Conservation (phyloP, 106 monocot genomes). For the Ottelia alismoides region DNA sequence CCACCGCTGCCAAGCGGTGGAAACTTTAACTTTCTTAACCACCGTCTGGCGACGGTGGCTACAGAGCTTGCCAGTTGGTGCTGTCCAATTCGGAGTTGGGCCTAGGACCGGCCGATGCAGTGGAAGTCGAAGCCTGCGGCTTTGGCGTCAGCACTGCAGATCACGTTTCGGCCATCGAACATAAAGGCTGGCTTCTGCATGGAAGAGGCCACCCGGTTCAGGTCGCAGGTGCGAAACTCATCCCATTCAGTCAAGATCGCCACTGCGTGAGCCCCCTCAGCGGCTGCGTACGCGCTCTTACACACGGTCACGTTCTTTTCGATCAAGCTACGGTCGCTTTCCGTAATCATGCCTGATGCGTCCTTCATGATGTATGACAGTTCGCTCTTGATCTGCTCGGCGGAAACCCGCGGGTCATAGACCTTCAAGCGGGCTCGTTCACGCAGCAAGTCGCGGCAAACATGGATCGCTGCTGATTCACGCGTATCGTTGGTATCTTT, state of each 20-base stretch:
- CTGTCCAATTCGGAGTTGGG: too few relatives aligned
- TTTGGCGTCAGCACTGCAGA: too few relatives aligned
- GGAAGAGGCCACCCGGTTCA: conserved; percentile 19
- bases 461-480: conserved; percentile 52
- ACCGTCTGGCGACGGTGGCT: too few relatives aligned
- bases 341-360: conserved; percentile 41
- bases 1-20: too few relatives aligned
- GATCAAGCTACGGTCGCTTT: conserved; percentile 36
- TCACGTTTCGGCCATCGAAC: conserved; percentile 40
- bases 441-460: conserved; percentile 41
- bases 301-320: conserved; percentile 23
- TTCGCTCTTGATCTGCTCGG: conserved; percentile 49
- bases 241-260: conserved; percentile 41
- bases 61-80: too few relatives aligned
- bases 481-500: conserved; percentile 54
- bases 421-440: conserved; percentile 45
- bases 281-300: conserved; percentile 27
- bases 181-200: conserved; percentile 39
- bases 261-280: conserved; percentile 27
- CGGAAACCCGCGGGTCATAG: conserved; percentile 54
- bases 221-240: conserved; percentile 28
- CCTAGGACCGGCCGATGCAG: too few relatives aligned
- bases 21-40: too few relatives aligned
- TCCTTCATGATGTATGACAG: conserved; percentile 47
- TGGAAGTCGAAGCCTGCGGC: too few relatives aligned